Base-by-base conservation (phyloP, 2,329 filamentous ascomycete species). In the Cladosporium velox region DNA sequence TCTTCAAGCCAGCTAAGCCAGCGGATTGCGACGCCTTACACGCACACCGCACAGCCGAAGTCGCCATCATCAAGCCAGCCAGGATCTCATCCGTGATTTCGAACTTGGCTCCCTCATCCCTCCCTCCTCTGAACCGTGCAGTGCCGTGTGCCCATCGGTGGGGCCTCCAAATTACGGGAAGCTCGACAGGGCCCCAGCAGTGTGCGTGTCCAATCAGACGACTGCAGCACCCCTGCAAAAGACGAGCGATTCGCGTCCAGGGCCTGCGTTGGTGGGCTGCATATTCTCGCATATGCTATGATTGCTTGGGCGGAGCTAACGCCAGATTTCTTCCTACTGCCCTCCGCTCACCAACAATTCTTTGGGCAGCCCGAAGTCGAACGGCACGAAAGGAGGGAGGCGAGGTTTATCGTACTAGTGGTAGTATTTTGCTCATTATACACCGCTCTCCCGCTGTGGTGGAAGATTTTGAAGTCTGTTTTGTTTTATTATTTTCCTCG, bases 221-320 rank as follows among this genome's bases (percentile, higher is more conserved):
- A 6, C 11, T n/a, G 1, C 18, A 0, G 38, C n/a, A 12, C 32
- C 30, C n/a, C 44, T 62, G 59, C 18, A 15, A 10, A 30, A 32
- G 30, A 49, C 11, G 30, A 52, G 59, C 28, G 60, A 63, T 63
- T 49, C 60, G 32, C 60, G 60, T 55, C 60, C 21, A 63, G 60
- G 60, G 49, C 59, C 32, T 34, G n/a, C 30, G 59, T 21, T 21
- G 30, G 52, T 44, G 35, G 44, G 44, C 18, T 62, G 59, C 59
- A 62, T 62, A 34, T 55, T 47, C 41, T 47, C n/a, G 41, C 41
- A 47, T 47, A 47, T 47, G 41, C 41, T 47, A 47, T 12, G 41
- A 47, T 47, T n/a, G 52, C 52, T 55, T 55, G 52, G 52, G 52
- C 26, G 41, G 26, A 35, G 47, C 55, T 58, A 58, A 58, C 30